phyloP scores from a whole-genome alignment of 2,329 filamentous ascomycete species.

The Cladosporium oxysporum region DNA sequence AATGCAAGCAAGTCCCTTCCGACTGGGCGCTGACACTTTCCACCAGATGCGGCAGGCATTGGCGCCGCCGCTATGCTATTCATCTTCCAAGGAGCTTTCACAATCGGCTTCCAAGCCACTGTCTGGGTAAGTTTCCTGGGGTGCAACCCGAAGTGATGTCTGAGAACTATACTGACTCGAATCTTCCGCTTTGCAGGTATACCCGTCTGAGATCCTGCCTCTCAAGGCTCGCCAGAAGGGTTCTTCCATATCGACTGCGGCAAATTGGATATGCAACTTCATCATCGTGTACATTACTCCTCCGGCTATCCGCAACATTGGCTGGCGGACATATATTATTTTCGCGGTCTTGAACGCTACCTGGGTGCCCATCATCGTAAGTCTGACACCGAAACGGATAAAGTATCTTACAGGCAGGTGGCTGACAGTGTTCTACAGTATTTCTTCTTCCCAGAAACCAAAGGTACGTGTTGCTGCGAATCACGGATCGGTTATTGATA shows the following conservation, averaged over 20 bases:
- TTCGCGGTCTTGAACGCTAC: conserved; percentile 25
- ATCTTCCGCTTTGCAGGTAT: conserved; percentile 39
- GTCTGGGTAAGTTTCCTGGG: conserved; percentile 49
- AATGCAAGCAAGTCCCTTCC: neutral
- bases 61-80: conserved; percentile 58
- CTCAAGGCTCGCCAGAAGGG: conserved; percentile 35
- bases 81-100: conserved; percentile 65
- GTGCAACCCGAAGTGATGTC: neutral
- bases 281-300: conserved; percentile 68
- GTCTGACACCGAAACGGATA: neutral
- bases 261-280: conserved; percentile 52
- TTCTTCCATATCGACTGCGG: conserved; percentile 35
- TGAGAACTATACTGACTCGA: neutral
- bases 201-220: conserved; percentile 62
- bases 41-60: conserved; percentile 24
- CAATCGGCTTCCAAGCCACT: conserved; percentile 60
- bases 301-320: conserved; percentile 58
- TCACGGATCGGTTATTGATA: neutral
- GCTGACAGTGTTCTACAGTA: neutral
- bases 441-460: neutral
- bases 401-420: neutral
- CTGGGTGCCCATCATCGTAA: conserved; percentile 25
- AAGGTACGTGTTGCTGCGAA: neutral
- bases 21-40: neutral
- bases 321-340: conserved; percentile 56